phyloP scores from a whole-genome alignment of 352 stramenopile species.

The Peronospora farinosa region DNA sequence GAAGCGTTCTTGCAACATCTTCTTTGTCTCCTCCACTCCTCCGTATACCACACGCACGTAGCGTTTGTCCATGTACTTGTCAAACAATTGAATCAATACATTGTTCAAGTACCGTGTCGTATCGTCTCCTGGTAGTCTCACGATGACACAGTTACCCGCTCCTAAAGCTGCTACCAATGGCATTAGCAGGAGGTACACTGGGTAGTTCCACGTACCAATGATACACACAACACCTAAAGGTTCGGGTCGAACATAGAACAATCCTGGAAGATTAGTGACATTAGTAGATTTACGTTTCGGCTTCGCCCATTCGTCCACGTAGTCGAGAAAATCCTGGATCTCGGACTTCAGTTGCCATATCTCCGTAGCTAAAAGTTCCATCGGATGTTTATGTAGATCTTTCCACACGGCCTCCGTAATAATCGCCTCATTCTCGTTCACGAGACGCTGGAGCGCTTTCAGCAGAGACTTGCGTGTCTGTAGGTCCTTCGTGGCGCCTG shows the following conservation, averaged over 20 bases:
- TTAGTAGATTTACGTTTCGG: slow-evolving; percentile 45
- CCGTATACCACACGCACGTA: slow-evolving; percentile 83
- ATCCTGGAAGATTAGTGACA: slow-evolving; percentile 48
- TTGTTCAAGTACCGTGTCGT: slow-evolving; percentile 54
- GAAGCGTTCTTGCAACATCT: slow-evolving; percentile 66
- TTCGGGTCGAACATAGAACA: slow-evolving; percentile 59
- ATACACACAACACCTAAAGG: slow-evolving; percentile 84
- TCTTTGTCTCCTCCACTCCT: slow-evolving; percentile 72
- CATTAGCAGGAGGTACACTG: slow-evolving; percentile 68
- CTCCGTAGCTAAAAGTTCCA: slow-evolving; percentile 58
- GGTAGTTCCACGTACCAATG: slow-evolving; percentile 92
- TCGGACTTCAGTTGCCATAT: slow-evolving; percentile 47
- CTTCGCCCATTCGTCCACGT: slow-evolving; percentile 60
- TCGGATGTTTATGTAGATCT: slow-evolving; percentile 66
- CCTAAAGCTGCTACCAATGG: slow-evolving; percentile 72
- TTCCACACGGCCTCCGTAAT: slow-evolving; percentile 53
- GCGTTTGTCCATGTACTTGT: slow-evolving; percentile 70
- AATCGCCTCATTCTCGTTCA: slow-evolving; percentile 41
- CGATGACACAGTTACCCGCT: slow-evolving; percentile 89
- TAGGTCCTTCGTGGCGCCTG: slow-evolving; percentile 41
- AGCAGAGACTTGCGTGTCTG: slow-evolving; percentile 40
- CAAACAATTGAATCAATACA: slow-evolving; percentile 48
- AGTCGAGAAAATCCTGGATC: slow-evolving; percentile 72
- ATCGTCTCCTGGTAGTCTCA: slow-evolving; percentile 90
- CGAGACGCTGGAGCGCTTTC: slow-evolving; percentile 36